Evolutionary conservation across 2,329 filamentous ascomycete genomes (phyloP), one percentile per base, ranked within the genome.

Genomic region (Blastomyces gilchristii): DNA sequence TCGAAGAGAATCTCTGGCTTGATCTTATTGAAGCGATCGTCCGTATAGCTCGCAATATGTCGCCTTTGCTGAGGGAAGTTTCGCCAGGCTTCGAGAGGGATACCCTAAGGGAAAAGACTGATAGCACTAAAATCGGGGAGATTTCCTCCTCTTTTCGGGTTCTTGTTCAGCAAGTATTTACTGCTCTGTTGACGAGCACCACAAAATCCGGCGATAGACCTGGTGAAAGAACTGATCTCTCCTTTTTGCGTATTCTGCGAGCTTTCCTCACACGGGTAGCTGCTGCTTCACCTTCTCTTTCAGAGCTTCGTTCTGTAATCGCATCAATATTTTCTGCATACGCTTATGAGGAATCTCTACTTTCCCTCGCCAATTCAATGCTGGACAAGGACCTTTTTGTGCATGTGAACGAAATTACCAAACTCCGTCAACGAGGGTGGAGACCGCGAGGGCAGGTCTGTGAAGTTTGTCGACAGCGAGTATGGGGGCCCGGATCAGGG

Each of bases 271-370:
- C 88, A 0, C 86, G 90, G 56, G 93, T 92, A 0, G 88, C 91
- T 0, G 83, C 85, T 31, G 86, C 87, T 22, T 95, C 91, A 0
- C 92, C 94, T 0, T 95, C 89, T 14, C 81, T 99, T 1, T 87
- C 90, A 0, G 91, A 97, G 72, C 82, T 99, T 2, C 88, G 94
- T 54, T 84, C 85, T 7, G 92, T 97, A 0, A 83, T 99, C 1
- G 81, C 85, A 0, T 94, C 92, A 14, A 93, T 99, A 62, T 97
- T 99, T 76, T 87, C 93, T 0, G 93, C 94, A 0, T 99, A 99
- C 73, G 88, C 91, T 0, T 97, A 97, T 72, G 94, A 99, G 74
- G 90, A 93, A 73, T 92, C 89, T 0, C 89, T 99, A 18, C 82
- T 99, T 25, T 82, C 84, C 1, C 83, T 99, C 2, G 91, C 94